Evolutionary conservation across 495 filamentous ascomycete genomes (phyloP).

Genomic region (Tuber umbilicatum): DNA sequence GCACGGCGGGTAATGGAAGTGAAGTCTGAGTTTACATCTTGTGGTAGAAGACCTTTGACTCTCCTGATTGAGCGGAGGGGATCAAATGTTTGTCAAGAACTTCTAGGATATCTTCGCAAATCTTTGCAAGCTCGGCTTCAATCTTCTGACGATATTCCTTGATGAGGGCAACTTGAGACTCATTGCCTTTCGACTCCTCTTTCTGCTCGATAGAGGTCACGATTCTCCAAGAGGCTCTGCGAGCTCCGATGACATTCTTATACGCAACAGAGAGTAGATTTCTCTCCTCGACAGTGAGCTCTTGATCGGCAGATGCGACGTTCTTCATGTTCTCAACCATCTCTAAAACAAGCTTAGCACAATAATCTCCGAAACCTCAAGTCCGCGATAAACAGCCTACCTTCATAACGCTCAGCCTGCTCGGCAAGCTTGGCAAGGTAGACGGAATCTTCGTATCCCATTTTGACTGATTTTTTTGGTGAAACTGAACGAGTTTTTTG

Average conservation of each 20-base stretch:
- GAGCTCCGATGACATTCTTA: constrained; percentile 99
- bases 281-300: constrained; percentile 97
- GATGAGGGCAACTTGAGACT: constrained; percentile 83
- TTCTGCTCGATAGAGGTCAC: constrained; percentile 99
- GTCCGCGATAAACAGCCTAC: constrained; percentile 52
- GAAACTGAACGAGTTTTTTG: constrained; percentile 5
- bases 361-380: constrained; percentile 8
- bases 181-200: constrained; percentile 99
- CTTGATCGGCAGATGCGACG: constrained; percentile 92
- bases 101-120: constrained; percentile 97
- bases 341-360: constrained; percentile 53
- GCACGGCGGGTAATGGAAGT: neutral
- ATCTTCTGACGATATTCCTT: constrained; percentile 99
- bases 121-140: constrained; percentile 95
- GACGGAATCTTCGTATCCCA: constrained; percentile 99
- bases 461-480: constrained; percentile 51
- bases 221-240: constrained; percentile 99
- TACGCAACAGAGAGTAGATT: constrained; percentile 99
- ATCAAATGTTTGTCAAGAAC: constrained; percentile 96
- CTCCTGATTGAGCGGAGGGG: constrained; percentile 88
- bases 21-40: constrained; percentile 67
- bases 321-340: constrained; percentile 99
- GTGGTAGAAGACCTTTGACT: constrained; percentile 99
- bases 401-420: constrained; percentile 99
- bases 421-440: constrained; percentile 99